Evolutionary conservation across 768 basidiomycete species (phyloP), one percentile per base, ranked within the genome.

Genomic region (Tylopilus balloui): DNA sequence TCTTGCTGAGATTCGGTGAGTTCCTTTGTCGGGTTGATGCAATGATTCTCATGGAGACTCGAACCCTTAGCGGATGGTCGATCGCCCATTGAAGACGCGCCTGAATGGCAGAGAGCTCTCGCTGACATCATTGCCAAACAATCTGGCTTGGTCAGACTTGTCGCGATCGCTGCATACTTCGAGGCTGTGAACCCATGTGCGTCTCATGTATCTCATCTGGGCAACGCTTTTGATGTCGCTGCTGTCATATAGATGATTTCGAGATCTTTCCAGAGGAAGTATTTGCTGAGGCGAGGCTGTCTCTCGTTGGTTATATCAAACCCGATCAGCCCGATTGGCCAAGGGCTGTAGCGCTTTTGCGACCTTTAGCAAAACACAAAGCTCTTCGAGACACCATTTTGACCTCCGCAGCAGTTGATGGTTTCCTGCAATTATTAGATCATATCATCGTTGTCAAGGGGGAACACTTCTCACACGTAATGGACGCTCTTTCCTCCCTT

Each of bases 1-100:
- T 49, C 13, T 37, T 49, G 48, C 12, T 49, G 21, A 49, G 48
- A 38, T 49, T 49, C 42, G 31, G 48, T 49, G 27, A 29, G 48
- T 43, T 35, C 21, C 9, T 1, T 29, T 6, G 25, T 12, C 6
- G 2, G 19, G 11, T 24, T 23, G n/a, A 23, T 17, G 34, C 17
- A 1, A 23, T 21, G 9, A n/a, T 29, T 29, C 41, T 42, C 9
- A 49, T 6, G 25, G 12, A 28, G 13, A 10, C 24, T 34, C 39
- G 17, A 25, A 48, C 28, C 35, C 15, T 20, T 14, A 49, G 48
- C 48, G 28, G 48, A 49, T 17, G 48, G 48, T 23, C 41, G 20
- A 29, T 49, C 41, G 6, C 48, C 48, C 9, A 49, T 49, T 4
- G 28, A 24, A 6, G 41, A 42, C 4, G 41, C 29, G 10, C 34